These are phyloP conservation scores for Whalleya microplaca DNA, from an alignment of 2,329 filamentous ascomycete species.

Conservation along the genomic window DNA sequence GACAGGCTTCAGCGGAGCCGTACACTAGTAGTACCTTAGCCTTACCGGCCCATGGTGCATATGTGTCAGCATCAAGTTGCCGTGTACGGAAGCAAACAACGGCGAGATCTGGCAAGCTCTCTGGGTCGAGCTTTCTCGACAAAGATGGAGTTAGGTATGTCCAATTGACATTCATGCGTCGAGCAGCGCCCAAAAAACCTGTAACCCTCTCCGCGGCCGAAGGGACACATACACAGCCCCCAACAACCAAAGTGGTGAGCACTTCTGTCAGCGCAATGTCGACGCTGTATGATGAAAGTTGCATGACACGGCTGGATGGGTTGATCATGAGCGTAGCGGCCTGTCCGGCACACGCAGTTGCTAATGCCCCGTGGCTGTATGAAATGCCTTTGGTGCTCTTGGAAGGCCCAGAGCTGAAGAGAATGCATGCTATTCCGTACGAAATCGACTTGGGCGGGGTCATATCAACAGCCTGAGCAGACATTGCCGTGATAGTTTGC, in stretches of 20 bases:
- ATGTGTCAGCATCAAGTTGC: constrained; percentile 54
- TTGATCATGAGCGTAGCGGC: constrained; percentile 54
- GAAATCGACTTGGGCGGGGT: constrained; percentile 41
- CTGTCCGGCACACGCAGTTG: constrained; percentile 57
- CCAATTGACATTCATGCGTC: constrained; percentile 47
- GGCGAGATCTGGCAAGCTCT: constrained; percentile 33
- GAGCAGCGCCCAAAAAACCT: constrained; percentile 47
- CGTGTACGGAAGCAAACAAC: constrained; percentile 47
- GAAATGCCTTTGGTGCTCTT: constrained; percentile 63
- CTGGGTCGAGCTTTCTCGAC: constrained; percentile 40
- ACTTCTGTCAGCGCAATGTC: constrained; percentile 59
- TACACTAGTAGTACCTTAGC: constrained; percentile 55
- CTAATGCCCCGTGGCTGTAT: constrained; percentile 63
- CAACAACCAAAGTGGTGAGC: constrained; percentile 54
- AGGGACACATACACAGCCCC: constrained; percentile 56
- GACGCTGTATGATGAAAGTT: constrained; percentile 60
- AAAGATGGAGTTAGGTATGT: constrained; percentile 56
- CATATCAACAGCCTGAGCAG: constrained; percentile 34
- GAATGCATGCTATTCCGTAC: constrained; percentile 60
- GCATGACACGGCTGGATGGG: constrained; percentile 58
- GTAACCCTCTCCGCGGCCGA: constrained; percentile 47
- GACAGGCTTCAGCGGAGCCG: constrained; percentile 55
- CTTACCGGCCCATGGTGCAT: constrained; percentile 49
- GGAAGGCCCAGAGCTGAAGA: constrained; percentile 63
- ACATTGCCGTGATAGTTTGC: constrained; percentile 43